Base-by-base conservation (phyloP, 331 rosid genomes). In the Cydonia oblonga region DNA sequence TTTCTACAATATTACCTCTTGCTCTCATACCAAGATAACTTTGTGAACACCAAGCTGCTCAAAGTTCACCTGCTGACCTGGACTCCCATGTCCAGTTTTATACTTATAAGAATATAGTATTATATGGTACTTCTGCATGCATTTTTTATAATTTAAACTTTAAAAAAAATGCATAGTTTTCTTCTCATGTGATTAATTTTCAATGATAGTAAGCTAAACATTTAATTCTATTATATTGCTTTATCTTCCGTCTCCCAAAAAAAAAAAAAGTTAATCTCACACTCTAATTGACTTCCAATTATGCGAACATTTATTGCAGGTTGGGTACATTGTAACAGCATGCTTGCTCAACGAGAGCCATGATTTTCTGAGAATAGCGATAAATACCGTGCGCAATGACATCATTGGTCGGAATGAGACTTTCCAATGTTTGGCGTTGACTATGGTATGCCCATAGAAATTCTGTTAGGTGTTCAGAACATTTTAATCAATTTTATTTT, bases 371-470 rank as follows among this genome's bases (percentile, higher is more conserved):
- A 88, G 99, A 79, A 75, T 95, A 84, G 99, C 99, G 28, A 95
- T 95, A 86, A 95, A 95, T 64, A 88, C 99, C 0, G 99, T 95
- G 80, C 99, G 97, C 77, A 95, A 90, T 70, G 99, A 95, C 71
- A 95, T 95, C 69, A 95, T 95, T 81, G 99, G 99, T 75, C 92
- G 99, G 74, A 95, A 95, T 68, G 99, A 95, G 79, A 95, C 99
- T 77, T 95, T 87, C 82, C 99, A 95, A 68, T 95, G 99, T 77
- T 86, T 95, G 40, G 96, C 99, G 33, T 87, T 95, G 88, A 95
- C 99, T 64, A 91, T 95, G 97, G 99, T 95, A 95, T 78, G 97
- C 16, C 63, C 44, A 58, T 79, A 51, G 72, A 77, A 53, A 35
- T 20, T 56, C 78, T 60, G 15, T 49, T 52, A 49, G 22, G 35